phyloP scores from a whole-genome alignment of 306 rosid genomes.

The Calophaca sinica region DNA sequence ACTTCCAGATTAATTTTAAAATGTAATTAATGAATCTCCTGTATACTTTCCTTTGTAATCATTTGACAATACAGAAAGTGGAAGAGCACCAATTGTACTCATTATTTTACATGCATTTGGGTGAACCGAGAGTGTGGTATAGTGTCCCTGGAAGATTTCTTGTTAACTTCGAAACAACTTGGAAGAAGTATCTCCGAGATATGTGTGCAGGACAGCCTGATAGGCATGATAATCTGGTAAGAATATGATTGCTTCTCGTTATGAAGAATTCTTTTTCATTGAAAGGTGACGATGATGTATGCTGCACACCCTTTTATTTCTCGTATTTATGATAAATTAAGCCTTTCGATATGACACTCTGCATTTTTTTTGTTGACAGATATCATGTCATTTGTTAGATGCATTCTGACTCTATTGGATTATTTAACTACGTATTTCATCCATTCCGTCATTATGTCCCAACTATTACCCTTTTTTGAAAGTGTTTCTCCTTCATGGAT shows the following conservation, averaged over 20 bases:
- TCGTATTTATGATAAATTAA: constrained; percentile 28
- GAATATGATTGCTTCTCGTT: constrained; percentile 41
- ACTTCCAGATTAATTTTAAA: constrained; percentile 4
- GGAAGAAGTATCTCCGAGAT: constrained; percentile 56
- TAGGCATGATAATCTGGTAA: constrained; percentile 63
- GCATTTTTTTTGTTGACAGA: constrained; percentile 13
- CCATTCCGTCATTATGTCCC: constrained; percentile 11
- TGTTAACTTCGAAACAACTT: constrained; percentile 57
- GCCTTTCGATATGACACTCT: constrained; percentile 37
- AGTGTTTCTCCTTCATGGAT: constrained; percentile 16
- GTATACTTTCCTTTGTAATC: constrained; percentile 13
- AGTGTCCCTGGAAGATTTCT: constrained; percentile 65
- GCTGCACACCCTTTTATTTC: constrained; percentile 23
- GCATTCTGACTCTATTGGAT: constrained; percentile 3
- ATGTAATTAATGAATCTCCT: constrained; percentile 14
- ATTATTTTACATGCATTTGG: constrained; percentile 73
- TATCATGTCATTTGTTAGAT: constrained; percentile 23
- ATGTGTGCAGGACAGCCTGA: constrained; percentile 45
- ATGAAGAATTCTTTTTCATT: constrained; percentile 31
- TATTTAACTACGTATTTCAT: constrained; percentile 9
- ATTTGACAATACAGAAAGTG: constrained; percentile 63
- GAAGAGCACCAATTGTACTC: constrained; percentile 83
- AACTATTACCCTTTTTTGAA: neutral
- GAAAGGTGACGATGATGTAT: constrained; percentile 13
- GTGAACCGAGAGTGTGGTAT: constrained; percentile 86